Evolutionary conservation across 805 yeast species (phyloP).

Genomic region (Candida broadrunensis): DNA sequence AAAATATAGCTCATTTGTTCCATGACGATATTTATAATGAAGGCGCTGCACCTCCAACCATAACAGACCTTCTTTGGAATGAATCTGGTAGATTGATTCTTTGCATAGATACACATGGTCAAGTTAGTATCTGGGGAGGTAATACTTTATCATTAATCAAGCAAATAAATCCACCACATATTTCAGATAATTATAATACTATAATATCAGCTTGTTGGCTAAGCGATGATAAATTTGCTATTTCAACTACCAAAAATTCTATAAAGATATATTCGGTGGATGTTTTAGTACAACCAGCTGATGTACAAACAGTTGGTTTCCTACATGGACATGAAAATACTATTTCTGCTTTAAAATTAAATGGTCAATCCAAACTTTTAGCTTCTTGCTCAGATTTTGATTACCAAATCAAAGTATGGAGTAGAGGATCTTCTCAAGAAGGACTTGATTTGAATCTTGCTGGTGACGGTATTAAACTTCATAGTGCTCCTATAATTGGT

Average conservation of each 20-base stretch:
- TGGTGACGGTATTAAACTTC: slow-evolving; percentile 21
- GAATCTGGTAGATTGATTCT: slow-evolving; percentile 50
- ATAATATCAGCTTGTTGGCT: slow-evolving; percentile 69
- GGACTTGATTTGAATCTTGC: slow-evolving; percentile 31
- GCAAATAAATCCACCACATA: slow-evolving; percentile 17
- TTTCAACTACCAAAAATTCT: slow-evolving; percentile 58
- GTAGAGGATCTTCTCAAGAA: slow-evolving; percentile 55
- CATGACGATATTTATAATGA: slow-evolving; percentile 6
- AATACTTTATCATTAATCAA: slow-evolving; percentile 31
- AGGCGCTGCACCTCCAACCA: slow-evolving; percentile 21
- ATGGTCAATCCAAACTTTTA: slow-evolving; percentile 48
- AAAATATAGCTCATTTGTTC: slow-evolving; percentile 38
- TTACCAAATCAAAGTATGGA: slow-evolving; percentile 70
- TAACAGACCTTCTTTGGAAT: slow-evolving; percentile 62
- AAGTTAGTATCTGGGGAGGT: slow-evolving; percentile 63
- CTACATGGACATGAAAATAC: slow-evolving; percentile 62
- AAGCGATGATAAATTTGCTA: slow-evolving; percentile 61
- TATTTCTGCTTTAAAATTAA: slow-evolving; percentile 56
- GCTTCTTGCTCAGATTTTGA: slow-evolving; percentile 76
- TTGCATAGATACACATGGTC: slow-evolving; percentile 49
- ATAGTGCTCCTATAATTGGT: slow-evolving; percentile 54
- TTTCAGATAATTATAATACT: neutral
- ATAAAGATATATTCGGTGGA: slow-evolving; percentile 51
- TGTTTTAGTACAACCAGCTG: slow-evolving; percentile 7
- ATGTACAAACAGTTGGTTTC: slow-evolving; percentile 26